phyloP scores from a whole-genome alignment of 306 rosid species.

The Hippophae tibetana region DNA sequence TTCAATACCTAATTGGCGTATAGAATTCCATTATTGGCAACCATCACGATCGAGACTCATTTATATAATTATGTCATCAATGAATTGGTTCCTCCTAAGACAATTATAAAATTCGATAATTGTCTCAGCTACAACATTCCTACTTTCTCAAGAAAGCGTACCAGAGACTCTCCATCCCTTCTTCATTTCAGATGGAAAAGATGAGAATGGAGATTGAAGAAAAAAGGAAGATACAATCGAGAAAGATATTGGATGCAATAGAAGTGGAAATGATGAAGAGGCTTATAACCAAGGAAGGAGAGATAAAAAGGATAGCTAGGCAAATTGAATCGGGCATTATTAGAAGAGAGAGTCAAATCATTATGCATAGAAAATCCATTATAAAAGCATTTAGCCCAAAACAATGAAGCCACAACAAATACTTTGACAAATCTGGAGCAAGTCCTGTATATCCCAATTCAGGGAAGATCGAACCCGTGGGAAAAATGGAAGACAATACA shows the following conservation, averaged over 20 bases:
- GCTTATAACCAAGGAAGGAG: slow-evolving; percentile 56
- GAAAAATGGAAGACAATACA: background rate
- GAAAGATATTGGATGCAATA: slow-evolving; percentile 45
- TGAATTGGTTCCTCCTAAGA: slow-evolving; percentile 29
- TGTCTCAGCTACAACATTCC: slow-evolving; percentile 44
- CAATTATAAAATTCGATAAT: slow-evolving; percentile 55
- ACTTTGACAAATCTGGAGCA: slow-evolving; percentile 55
- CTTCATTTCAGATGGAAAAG: slow-evolving; percentile 57
- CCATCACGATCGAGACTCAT: slow-evolving; percentile 29
- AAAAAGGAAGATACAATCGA: slow-evolving; percentile 56
- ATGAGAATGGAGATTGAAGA: slow-evolving; percentile 65
- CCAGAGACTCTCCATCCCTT: slow-evolving; percentile 40
- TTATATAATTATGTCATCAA: slow-evolving; percentile 34
- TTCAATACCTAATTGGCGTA: slow-evolving; percentile 35
- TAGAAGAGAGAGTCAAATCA: slow-evolving; percentile 50
- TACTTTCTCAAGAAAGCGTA: slow-evolving; percentile 41
- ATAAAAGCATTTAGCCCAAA: slow-evolving; percentile 80
- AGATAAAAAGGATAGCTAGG: slow-evolving; percentile 55
- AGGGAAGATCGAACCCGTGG: slow-evolving; percentile 14
- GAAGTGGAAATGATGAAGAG: slow-evolving; percentile 51
- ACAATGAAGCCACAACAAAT: slow-evolving; percentile 77
- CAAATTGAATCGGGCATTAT: slow-evolving; percentile 60
- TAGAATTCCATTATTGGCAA: slow-evolving; percentile 42
- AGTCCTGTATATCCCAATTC: slow-evolving; percentile 30
- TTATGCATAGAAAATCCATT: slow-evolving; percentile 62